Percentiles rank a stretch among this genome's conserved stretches.
Evolutionary conservation across 2,329 filamentous ascomycete species (phyloP).

Genomic region (Pseudogymnoascus sp.): DNA sequence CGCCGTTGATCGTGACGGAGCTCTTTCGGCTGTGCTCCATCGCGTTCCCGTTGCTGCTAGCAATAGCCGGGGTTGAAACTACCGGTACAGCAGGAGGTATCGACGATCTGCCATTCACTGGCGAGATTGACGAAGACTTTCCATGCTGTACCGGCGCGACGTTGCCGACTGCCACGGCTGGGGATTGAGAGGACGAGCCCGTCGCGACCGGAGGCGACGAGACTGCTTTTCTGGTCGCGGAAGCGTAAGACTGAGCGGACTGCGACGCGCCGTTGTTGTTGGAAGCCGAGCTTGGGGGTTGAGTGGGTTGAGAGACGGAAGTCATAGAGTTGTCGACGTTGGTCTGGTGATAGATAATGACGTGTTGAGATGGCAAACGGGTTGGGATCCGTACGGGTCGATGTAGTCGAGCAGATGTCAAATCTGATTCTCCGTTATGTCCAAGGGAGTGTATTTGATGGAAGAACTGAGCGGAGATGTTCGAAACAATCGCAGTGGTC

Average conservation of each 20-base stretch:
- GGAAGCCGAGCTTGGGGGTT: conserved; percentile 40
- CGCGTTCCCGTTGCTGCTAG: conserved; percentile 59
- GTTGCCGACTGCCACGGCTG: conserved; percentile 48
- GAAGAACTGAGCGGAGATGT: background rate
- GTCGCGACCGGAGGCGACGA: conserved; percentile 54
- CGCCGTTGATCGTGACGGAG: conserved; percentile 84
- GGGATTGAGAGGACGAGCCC: conserved; percentile 46
- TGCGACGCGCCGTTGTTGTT: conserved; percentile 45
- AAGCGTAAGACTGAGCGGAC: conserved; percentile 58
- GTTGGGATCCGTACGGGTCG: conserved; percentile 2
- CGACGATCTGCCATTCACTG: conserved; percentile 76
- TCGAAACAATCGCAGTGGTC: conserved; percentile 9
- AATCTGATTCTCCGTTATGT: conserved; percentile 12
- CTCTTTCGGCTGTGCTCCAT: conserved; percentile 75
- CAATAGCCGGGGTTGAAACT: conserved; percentile 50
- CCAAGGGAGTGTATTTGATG: conserved; percentile 1
- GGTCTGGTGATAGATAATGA: conserved; percentile 3
- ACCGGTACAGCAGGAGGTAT: conserved; percentile 61
- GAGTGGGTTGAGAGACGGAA: conserved; percentile 28
- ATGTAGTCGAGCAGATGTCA: conserved; percentile 16
- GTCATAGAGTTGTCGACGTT: conserved; percentile 22
- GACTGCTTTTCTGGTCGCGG: conserved; percentile 56
- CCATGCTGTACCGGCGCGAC: conserved; percentile 48
- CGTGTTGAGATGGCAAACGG: conserved; percentile 7
- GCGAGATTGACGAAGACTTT: conserved; percentile 60